Base-by-base conservation (phyloP, 2,329 filamentous ascomycete genomes). In the Cladosporium sp. region DNA sequence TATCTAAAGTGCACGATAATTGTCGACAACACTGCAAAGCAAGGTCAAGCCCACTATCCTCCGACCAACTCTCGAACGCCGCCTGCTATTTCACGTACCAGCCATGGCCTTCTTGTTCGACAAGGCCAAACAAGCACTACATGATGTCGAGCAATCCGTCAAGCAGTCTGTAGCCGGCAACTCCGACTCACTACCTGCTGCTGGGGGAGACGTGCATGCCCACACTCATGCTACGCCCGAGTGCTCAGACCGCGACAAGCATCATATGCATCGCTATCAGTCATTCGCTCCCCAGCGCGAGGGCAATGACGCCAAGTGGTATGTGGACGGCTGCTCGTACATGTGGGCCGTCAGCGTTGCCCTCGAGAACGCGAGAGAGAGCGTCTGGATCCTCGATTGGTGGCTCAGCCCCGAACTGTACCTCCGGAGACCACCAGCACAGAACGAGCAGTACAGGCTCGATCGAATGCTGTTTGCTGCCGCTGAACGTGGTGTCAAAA, bases 381-480 rank as follows among this genome's bases (percentile, higher is more conserved):
- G 83, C 42, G 88, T 96, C 66, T 92, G 88, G 82, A 95, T 96
- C 64, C 77, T 96, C 43, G 69, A 70, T 38, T 68, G 81, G 91
- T 96, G 92, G 91, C 74, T 96, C 64, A 92, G 87, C 58, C 91
- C 92, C 1, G 92, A 96, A 75, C 78, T 97, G 28, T 96, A 94
- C 70, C 82, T 97, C 36, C 85, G 92, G 65, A 84, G 92, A 22
- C 92, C 92, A 2, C 91, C 91, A 8, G 84, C 89, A 19, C 82
- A 84, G 70, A 92, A 95, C 74, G 87, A 95, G 72, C 80, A 88
- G 66, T 96, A 95, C 71, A 86, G 92, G 5, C 78, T 96, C 39
- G 92, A 96, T 74, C 84, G 86, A 51, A 87, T 96, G 86, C 83
- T 96, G 50, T 82, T 88, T 67, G 87, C 87, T 57, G 92, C 91